phyloP scores from a whole-genome alignment of 345 rosid species.

The Linum tenue region DNA sequence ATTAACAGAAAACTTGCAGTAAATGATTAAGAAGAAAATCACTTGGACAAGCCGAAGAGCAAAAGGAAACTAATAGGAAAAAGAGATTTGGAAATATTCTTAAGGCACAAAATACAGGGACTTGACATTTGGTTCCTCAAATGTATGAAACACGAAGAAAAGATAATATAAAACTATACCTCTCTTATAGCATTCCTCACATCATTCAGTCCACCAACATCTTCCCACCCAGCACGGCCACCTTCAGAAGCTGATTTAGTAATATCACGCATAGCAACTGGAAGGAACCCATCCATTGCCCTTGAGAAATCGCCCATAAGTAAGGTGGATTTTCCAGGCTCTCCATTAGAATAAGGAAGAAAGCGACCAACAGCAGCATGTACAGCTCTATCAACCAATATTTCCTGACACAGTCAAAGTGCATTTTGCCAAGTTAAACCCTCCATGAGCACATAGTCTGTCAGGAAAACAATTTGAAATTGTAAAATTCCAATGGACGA shows the following conservation, averaged over 20 bases:
- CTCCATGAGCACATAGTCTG: neutral
- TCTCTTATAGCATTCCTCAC: constrained; percentile 66
- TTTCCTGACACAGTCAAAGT: constrained; percentile 48
- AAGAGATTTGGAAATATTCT: no score
- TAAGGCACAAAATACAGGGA: no score
- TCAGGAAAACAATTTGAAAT: neutral
- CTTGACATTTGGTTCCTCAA: no score
- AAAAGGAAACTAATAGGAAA: no score
- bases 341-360: constrained; percentile 41
- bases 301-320: constrained; percentile 62
- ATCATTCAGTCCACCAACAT: constrained; percentile 84
- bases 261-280: constrained; percentile 96
- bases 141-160: neutral
- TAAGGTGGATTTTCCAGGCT: constrained; percentile 35
- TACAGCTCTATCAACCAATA: constrained; percentile 90
- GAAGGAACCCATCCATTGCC: constrained; percentile 88
- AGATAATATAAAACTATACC: constrained; percentile 33
- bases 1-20: no score
- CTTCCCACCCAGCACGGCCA: constrained; percentile 87
- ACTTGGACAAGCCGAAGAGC: no score
- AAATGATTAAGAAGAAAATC: no score
- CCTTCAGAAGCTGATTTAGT: constrained; percentile 71
- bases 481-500: neutral
- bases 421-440: constrained; percentile 1
- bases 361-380: constrained; percentile 82